Percentiles rank a stretch among this genome's conserved stretches.
phyloP scores from a whole-genome alignment of 768 basidiomycete genomes.

The Amylocystis lapponica region DNA sequence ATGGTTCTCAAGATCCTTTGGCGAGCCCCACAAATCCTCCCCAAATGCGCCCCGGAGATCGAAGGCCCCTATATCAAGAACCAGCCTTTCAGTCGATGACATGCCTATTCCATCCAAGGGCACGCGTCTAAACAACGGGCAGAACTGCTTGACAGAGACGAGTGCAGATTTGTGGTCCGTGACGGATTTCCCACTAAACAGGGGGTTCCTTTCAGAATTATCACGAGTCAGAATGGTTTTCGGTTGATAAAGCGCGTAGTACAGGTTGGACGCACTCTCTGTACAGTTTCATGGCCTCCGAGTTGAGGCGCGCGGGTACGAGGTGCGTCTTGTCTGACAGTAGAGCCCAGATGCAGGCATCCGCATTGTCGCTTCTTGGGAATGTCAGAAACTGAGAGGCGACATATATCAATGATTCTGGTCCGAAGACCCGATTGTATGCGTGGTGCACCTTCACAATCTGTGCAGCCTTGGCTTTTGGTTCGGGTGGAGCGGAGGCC shows the following conservation, averaged over 20 bases:
- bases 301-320: constrained; percentile 51
- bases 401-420: no score
- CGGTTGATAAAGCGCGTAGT: not conserved
- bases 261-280: constrained; percentile 22
- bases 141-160: constrained; percentile 44
- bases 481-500: constrained; percentile 24
- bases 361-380: constrained; percentile 26
- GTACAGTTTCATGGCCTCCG: constrained; percentile 43
- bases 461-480: constrained; percentile 49
- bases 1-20: constrained; percentile 37
- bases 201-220: constrained; percentile 5
- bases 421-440: not conserved
- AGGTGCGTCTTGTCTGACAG: constrained; percentile 51
- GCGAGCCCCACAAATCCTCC: constrained; percentile 46
- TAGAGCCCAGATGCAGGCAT: constrained; percentile 53
- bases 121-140: constrained; percentile 45
- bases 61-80: constrained; percentile 47
- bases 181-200: constrained; percentile 26
- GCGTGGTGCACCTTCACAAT: constrained; percentile 42
- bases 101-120: constrained; percentile 40
- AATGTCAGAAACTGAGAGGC: constrained; percentile 66
- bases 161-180: constrained; percentile 42
- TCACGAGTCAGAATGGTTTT: not conserved
- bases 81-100: constrained; percentile 36
- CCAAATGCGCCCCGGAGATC: constrained; percentile 36